Conservation (phyloP, 225 moss, liverwort and hornwort species). For the Ulota crispa region DNA sequence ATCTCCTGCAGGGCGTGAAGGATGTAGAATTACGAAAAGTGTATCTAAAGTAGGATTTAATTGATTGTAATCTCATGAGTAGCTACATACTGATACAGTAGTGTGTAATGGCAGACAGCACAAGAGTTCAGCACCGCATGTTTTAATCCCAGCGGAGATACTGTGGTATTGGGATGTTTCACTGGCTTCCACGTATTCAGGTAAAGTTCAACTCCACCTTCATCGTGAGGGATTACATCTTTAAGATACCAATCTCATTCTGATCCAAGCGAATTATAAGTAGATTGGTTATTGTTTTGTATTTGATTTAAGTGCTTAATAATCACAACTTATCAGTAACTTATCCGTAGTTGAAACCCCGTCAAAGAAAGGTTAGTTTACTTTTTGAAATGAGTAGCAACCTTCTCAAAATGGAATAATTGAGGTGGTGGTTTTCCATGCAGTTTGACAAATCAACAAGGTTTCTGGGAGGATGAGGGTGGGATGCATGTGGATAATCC, state of each 20-base stretch:
- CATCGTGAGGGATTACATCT: not conserved
- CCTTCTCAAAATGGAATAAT: not conserved
- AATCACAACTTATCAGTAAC: not conserved
- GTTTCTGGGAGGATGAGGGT: slow-evolving; percentile 83
- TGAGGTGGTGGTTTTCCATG: not conserved
- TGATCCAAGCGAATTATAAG: too few species aligned
- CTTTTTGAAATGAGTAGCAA: not conserved
- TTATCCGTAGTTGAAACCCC: not conserved
- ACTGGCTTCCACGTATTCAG: slow-evolving; percentile 82
- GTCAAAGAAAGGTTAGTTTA: not conserved
- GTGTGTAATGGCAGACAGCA: slow-evolving; percentile 40
- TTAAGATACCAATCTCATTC: not conserved
- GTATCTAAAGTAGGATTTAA: too few species aligned
- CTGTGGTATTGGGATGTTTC: slow-evolving; percentile 74
- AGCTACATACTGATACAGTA: not conserved
- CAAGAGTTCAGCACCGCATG: slow-evolving; percentile 72
- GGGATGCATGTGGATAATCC: slow-evolving; percentile 62
- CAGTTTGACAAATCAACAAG: slow-evolving; percentile 69
- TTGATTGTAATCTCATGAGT: not conserved
- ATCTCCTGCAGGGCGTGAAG: not conserved
- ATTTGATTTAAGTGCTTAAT: not conserved
- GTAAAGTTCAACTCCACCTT: slow-evolving; percentile 16
- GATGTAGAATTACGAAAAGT: not conserved
- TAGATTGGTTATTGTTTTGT: not conserved
- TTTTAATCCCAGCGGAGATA: slow-evolving; percentile 85